phyloP scores from a whole-genome alignment of 306 rosid species.

The Quercus variabilis region DNA sequence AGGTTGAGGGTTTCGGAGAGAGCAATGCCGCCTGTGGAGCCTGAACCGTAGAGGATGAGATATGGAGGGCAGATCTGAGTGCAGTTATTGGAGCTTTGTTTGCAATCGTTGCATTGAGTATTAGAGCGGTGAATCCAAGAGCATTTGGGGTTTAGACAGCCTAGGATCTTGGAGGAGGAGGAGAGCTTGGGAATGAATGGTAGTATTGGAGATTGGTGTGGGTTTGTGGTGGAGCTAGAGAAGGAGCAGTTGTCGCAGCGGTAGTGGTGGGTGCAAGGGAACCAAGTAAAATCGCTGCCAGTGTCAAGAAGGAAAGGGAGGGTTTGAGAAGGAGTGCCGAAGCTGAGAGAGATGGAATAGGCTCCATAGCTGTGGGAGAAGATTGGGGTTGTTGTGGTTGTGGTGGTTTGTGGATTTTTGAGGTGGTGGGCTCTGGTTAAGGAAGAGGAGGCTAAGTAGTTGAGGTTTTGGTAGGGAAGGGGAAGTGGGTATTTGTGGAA shows the following conservation, averaged over 20 bases:
- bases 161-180: background rate
- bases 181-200: background rate
- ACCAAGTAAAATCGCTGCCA: constrained; percentile 2
- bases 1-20: background rate
- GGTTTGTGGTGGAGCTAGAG: background rate
- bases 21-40: background rate
- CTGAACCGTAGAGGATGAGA: background rate
- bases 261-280: constrained; percentile 2
- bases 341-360: background rate
- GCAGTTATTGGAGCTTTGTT: background rate
- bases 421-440: background rate
- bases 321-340: constrained; percentile 3
- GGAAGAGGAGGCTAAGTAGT: constrained; percentile 8
- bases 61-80: constrained; percentile 2
- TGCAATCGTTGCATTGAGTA: background rate
- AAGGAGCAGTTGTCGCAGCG: background rate
- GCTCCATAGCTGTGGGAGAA: constrained; percentile 11
- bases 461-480: background rate
- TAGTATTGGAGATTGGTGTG: too few species aligned
- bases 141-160: constrained; percentile 5
- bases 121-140: background rate
- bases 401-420: background rate
- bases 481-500: background rate
- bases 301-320: background rate
- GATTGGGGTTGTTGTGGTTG: background rate